Conservation (phyloP, 1,284 basidiomycete genomes). For the Lentinula novae-zelandiae region DNA sequence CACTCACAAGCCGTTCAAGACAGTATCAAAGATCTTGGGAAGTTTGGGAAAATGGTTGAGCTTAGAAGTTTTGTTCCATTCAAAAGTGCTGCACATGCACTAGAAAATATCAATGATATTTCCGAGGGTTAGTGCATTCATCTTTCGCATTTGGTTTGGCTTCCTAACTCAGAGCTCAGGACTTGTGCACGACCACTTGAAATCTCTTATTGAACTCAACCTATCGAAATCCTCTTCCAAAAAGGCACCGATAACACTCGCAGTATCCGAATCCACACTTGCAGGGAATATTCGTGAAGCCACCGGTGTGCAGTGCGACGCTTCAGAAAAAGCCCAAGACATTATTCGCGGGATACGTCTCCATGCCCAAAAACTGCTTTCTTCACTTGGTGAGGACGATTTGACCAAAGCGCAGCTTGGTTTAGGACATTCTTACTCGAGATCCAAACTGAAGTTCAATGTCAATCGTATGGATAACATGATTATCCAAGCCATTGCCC, state of each 20-base stretch:
- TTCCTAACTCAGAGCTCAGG: slow-evolving; percentile 40
- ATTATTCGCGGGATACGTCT: slow-evolving; percentile 92
- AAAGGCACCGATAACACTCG: slow-evolving; percentile 80
- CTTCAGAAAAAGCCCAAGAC: slow-evolving; percentile 84
- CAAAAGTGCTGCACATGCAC: slow-evolving; percentile 91
- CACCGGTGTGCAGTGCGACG: slow-evolving; percentile 80
- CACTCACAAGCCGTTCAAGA: slow-evolving; percentile 83
- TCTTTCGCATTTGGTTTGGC: neutral
- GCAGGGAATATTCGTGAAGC: slow-evolving; percentile 81
- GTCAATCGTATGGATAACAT: slow-evolving; percentile 99
- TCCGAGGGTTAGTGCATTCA: slow-evolving; percentile 75
- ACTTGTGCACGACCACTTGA: slow-evolving; percentile 84
- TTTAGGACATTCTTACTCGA: slow-evolving; percentile 96
- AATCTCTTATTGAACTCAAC: slow-evolving; percentile 86
- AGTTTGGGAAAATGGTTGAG: slow-evolving; percentile 94
- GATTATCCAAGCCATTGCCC: slow-evolving; percentile 99
- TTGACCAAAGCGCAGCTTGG: slow-evolving; percentile 93
- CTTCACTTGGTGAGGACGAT: slow-evolving; percentile 87
- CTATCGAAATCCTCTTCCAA: slow-evolving; percentile 72
- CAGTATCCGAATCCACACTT: slow-evolving; percentile 79
- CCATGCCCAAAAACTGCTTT: slow-evolving; percentile 90
- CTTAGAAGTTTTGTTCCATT: slow-evolving; percentile 93
- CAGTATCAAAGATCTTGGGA: slow-evolving; percentile 82
- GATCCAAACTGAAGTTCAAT: slow-evolving; percentile 99
- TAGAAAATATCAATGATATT: slow-evolving; percentile 96